Evolutionary conservation across 140 eudicot genomes (phyloP).

Genomic region (Senecio squalidus): DNA sequence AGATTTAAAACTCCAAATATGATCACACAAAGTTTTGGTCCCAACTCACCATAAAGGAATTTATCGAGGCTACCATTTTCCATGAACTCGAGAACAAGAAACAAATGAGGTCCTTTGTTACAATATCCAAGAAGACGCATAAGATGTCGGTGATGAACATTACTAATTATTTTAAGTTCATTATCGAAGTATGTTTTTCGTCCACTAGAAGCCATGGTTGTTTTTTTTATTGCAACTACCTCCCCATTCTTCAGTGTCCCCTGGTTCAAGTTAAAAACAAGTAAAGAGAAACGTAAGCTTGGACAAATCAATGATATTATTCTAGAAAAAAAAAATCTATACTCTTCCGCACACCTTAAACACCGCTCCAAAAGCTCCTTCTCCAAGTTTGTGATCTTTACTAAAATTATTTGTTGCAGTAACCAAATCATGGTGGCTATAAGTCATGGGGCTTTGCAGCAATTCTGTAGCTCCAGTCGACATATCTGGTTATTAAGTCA

Average conservation of each 20-base stretch:
- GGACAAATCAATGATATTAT: not conserved
- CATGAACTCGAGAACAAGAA: slow-evolving; percentile 59
- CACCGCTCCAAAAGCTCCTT: slow-evolving; percentile 60
- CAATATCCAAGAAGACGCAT: slow-evolving; percentile 55
- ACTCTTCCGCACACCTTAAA: slow-evolving; percentile 34
- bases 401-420: slow-evolving; percentile 46
- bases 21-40: not conserved
- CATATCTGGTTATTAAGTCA: slow-evolving; percentile 21
- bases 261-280: slow-evolving; percentile 16
- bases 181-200: slow-evolving; percentile 36
- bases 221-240: slow-evolving; percentile 49
- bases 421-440: slow-evolving; percentile 42
- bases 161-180: slow-evolving; percentile 55
- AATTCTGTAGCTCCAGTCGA: slow-evolving; percentile 45
- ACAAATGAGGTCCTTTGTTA: slow-evolving; percentile 43
- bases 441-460: slow-evolving; percentile 44
- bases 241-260: slow-evolving; percentile 47
- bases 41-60: slow-evolving; percentile 39
- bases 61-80: slow-evolving; percentile 61
- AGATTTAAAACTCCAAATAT: not conserved
- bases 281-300: too few relatives aligned
- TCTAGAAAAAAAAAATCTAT: not conserved
- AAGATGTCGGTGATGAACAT: slow-evolving; percentile 61
- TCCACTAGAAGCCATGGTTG: slow-evolving; percentile 30
- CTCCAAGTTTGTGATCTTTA: slow-evolving; percentile 50